Evolutionary conservation across 495 filamentous ascomycete genomes (phyloP).

Genomic region (Hypoxylon perforatum): DNA sequence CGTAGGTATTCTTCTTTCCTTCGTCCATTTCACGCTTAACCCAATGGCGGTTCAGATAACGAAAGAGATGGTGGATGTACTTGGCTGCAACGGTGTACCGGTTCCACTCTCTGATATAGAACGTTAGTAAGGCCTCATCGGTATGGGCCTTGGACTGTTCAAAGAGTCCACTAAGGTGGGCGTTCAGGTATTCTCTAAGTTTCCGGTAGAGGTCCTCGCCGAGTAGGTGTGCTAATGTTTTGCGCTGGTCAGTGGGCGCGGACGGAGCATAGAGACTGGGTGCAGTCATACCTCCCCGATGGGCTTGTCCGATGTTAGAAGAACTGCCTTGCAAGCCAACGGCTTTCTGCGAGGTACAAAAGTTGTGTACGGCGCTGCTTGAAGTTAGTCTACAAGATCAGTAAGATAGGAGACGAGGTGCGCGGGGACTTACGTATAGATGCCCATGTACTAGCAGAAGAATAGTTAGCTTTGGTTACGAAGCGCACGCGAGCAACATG

Average conservation of each 20-base stretch:
- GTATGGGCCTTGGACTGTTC: constrained; percentile 77
- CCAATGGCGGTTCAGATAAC: constrained; percentile 98
- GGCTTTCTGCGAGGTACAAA: constrained; percentile 98
- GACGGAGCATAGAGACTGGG: neutral
- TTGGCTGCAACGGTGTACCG: constrained; percentile 95
- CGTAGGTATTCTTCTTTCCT: constrained; percentile 97
- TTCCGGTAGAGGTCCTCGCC: constrained; percentile 97
- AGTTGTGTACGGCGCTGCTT: constrained; percentile 92
- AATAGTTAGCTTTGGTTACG: constrained; percentile 12
- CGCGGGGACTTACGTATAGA: constrained; percentile 81
- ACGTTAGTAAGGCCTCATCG: constrained; percentile 91
- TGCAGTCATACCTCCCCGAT: constrained; percentile 77
- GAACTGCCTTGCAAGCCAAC: constrained; percentile 59
- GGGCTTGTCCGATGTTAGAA: constrained; percentile 60
- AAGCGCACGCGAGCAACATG: neutral
- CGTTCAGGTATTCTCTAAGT: constrained; percentile 82
- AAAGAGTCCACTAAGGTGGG: constrained; percentile 75
- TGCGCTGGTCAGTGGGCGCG: constrained; percentile 33
- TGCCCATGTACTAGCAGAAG: constrained; percentile 84
- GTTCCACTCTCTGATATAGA: constrained; percentile 97
- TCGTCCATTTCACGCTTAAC: constrained; percentile 99
- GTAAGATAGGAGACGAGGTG: neutral
- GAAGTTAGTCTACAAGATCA: constrained; percentile 35
- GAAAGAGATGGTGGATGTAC: constrained; percentile 96
- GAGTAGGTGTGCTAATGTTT: constrained; percentile 91